A percentile compares a stretch with the other conserved stretches of the same genome.
Evolutionary conservation across 805 yeast species (phyloP).

Genomic region (Candida maris): DNA sequence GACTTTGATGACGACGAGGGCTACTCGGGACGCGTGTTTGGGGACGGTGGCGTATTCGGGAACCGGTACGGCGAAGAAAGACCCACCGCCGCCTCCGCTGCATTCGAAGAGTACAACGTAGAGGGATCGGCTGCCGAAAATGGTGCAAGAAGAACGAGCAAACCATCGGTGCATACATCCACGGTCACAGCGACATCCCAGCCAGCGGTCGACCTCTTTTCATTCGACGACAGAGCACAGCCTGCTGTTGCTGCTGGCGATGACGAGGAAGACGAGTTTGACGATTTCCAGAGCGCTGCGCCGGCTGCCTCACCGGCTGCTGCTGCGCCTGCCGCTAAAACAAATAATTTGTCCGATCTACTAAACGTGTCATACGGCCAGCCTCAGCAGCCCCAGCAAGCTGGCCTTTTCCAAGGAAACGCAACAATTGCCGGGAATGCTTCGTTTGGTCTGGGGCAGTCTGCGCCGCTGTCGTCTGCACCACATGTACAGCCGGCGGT

Average conservation of each 20-base stretch:
- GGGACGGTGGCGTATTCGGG: constrained; percentile 71
- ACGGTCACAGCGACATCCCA: constrained; percentile 42
- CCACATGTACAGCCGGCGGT: constrained; percentile 38
- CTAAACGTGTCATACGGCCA: constrained; percentile 27
- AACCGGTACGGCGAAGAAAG: constrained; percentile 60
- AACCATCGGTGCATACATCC: constrained; percentile 33
- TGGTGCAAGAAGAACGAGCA: constrained; percentile 25
- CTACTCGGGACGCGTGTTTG: constrained; percentile 52
- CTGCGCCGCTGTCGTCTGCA: constrained; percentile 9
- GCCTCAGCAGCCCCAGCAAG: constrained; percentile 16
- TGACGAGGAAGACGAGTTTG: constrained; percentile 64
- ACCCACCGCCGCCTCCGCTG: constrained; percentile 37
- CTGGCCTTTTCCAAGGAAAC: constrained; percentile 5
- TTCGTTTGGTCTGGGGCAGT: too few species aligned
- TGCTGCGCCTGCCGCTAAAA: constrained; percentile 12
- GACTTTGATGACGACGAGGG: constrained; percentile 47
- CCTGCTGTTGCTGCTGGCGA: constrained; percentile 18
- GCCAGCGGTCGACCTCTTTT: constrained; percentile 46
- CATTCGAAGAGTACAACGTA: constrained; percentile 62
- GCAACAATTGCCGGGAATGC: constrained; percentile 4
- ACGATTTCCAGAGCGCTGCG: constrained; percentile 72
- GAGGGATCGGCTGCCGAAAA: constrained; percentile 26
- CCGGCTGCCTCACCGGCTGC: constrained; percentile 35
- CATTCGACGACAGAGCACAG: constrained; percentile 35
- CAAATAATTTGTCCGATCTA: constrained; percentile 32